Conservation (phyloP, 2,329 filamentous ascomycete genomes). For the Neocatenulostroma microsporum region DNA sequence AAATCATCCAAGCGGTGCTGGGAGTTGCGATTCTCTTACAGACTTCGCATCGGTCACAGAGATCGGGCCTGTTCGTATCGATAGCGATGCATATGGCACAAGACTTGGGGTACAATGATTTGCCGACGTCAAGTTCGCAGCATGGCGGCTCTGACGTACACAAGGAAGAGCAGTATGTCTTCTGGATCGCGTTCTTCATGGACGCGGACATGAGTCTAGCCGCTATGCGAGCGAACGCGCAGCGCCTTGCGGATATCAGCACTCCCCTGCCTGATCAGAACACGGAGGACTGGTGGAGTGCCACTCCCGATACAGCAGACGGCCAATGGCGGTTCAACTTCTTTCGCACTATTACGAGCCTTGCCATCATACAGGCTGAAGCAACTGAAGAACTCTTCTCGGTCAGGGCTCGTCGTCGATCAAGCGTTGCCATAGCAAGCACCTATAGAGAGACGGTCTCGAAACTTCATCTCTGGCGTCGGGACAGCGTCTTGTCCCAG, state of each 20-base stretch:
- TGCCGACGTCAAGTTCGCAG: too few relatives aligned
- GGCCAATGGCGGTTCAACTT: conserved; percentile 2
- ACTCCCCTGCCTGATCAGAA: background rate
- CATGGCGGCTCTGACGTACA: background rate
- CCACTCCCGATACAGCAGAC: background rate
- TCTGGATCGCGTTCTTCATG: conserved; percentile 5
- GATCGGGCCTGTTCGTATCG: conserved; percentile 2
- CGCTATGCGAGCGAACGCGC: background rate
- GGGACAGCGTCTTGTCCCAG: background rate
- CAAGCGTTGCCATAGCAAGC: background rate
- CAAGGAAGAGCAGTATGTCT: conserved; percentile 2
- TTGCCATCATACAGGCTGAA: conserved; percentile 3
- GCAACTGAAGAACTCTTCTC: conserved; percentile 3
- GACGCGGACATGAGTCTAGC: conserved; percentile 4
- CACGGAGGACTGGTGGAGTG: conserved; percentile 2
- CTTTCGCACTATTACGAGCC: conserved; percentile 1
- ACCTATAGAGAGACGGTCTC: background rate
- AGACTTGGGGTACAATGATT: conserved; percentile 2
- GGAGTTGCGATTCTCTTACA: conserved; percentile 3
- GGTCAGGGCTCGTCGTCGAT: background rate
- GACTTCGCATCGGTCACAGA: conserved; percentile 1
- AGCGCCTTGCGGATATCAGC: conserved; percentile 1
- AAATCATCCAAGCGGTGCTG: conserved; percentile 2
- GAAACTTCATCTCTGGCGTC: conserved; percentile 1
- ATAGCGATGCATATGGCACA: conserved; percentile 6